Evolutionary conservation across 1,139 yeast genomes (phyloP).

Genomic region (Protomyces gravidus): DNA sequence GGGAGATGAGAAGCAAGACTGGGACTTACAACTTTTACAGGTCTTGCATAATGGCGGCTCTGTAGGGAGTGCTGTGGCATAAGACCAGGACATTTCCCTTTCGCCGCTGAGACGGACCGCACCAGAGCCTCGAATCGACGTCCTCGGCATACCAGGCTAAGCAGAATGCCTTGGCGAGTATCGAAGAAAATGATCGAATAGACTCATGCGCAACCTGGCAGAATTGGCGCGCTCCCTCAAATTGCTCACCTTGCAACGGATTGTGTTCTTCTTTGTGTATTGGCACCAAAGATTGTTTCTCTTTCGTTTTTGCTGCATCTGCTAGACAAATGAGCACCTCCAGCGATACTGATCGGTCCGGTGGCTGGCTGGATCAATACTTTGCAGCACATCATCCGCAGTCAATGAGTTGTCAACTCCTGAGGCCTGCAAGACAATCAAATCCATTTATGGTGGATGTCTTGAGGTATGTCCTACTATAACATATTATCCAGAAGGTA

Average conservation of each 20-base stretch:
- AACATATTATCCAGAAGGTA: too few relatives aligned
- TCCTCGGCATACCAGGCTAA: conserved; percentile 8
- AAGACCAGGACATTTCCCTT: too few relatives aligned
- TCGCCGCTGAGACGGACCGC: conserved; percentile 10
- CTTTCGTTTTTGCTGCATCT: too few relatives aligned
- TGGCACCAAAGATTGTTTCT: too few relatives aligned
- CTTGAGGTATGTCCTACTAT: too few relatives aligned
- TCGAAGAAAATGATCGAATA: conserved; percentile 6
- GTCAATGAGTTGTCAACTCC: too few relatives aligned
- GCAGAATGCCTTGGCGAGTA: conserved; percentile 6
- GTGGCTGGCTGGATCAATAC: too few relatives aligned
- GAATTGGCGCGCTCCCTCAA: conserved; percentile 12
- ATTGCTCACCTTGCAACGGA: conserved; percentile 11
- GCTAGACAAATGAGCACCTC: too few relatives aligned
- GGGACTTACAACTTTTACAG: neutral
- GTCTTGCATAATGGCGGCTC: neutral
- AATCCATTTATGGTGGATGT: too few relatives aligned
- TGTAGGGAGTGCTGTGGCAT: neutral
- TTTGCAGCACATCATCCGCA: too few relatives aligned
- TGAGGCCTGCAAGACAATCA: too few relatives aligned
- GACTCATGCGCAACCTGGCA: conserved; percentile 5
- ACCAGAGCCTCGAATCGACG: conserved; percentile 7
- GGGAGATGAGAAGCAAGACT: neutral
- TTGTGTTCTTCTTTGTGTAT: conserved; percentile 6
- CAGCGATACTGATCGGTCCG: too few relatives aligned